Evolutionary conservation across 2,329 filamentous ascomycete genomes (phyloP).

Genomic region (Fusarium cicatricum): DNA sequence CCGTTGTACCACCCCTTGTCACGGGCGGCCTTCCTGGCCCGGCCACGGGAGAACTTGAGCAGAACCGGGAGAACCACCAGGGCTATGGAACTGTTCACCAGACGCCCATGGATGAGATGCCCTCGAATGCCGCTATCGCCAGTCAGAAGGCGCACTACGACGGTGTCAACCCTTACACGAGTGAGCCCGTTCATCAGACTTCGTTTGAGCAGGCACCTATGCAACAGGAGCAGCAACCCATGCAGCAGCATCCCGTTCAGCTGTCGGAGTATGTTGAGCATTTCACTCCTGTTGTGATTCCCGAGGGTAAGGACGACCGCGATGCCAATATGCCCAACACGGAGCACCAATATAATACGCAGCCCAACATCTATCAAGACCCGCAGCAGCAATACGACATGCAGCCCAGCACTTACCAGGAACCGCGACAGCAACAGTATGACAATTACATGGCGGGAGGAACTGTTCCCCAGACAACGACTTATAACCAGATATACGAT

Average conservation of each 20-base stretch:
- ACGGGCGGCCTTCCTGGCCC: slow-evolving; percentile 60
- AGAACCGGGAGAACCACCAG: slow-evolving; percentile 45
- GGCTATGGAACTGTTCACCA: slow-evolving; percentile 58
- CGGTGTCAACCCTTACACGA: slow-evolving; percentile 66
- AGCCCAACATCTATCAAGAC: slow-evolving; percentile 12
- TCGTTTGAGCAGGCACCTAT: slow-evolving; percentile 12
- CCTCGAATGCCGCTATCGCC: slow-evolving; percentile 60
- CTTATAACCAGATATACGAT: slow-evolving; percentile 19
- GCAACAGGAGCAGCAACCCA: slow-evolving; percentile 21
- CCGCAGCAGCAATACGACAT: slow-evolving; percentile 10
- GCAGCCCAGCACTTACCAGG: slow-evolving; percentile 15
- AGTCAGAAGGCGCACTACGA: slow-evolving; percentile 61
- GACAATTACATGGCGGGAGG: slow-evolving; percentile 10
- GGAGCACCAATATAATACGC: slow-evolving; percentile 12
- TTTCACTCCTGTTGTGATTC: slow-evolving; percentile 34
- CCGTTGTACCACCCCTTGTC: slow-evolving; percentile 66
- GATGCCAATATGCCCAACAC: slow-evolving; percentile 7
- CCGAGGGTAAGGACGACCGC: slow-evolving; percentile 26
- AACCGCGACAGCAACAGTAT: slow-evolving; percentile 14
- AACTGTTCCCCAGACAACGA: slow-evolving; percentile 6
- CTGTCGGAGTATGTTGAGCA: slow-evolving; percentile 29
- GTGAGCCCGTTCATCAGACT: slow-evolving; percentile 49
- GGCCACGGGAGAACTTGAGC: slow-evolving; percentile 42
- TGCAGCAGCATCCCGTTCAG: slow-evolving; percentile 24
- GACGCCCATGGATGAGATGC: slow-evolving; percentile 57